Evolutionary conservation across 2,329 filamentous ascomycete genomes (phyloP).

Genomic region (Fusarium albosuccineum): DNA sequence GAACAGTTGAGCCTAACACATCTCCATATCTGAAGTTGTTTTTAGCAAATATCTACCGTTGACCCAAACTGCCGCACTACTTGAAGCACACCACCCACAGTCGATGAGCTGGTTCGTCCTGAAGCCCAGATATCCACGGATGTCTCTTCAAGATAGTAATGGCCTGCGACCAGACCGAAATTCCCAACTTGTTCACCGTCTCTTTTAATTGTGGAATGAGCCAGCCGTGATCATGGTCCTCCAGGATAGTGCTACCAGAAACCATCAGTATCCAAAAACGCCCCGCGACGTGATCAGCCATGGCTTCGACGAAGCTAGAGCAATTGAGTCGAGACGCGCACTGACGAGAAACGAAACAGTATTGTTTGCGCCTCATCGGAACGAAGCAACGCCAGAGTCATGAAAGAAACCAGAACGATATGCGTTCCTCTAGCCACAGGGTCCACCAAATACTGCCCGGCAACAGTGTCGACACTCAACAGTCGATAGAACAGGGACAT

Average conservation of each 20-base stretch:
- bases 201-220: conserved; percentile 2
- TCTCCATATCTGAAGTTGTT: not conserved
- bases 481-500: conserved; percentile 8
- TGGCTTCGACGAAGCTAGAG: not conserved
- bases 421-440: not conserved
- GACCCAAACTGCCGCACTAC: not conserved
- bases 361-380: conserved; percentile 5
- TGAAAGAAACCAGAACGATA: conserved; percentile 1
- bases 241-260: not conserved
- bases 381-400: conserved; percentile 4
- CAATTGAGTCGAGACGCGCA: conserved; percentile 6
- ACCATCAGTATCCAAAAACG: conserved; percentile 5
- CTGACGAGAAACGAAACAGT: not conserved
- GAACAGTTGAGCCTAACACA: not conserved
- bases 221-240: conserved; percentile 3
- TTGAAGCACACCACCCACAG: not conserved
- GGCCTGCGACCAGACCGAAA: conserved; percentile 8
- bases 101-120: not conserved
- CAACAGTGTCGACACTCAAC: conserved; percentile 1
- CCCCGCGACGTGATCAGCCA: not conserved
- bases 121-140: conserved; percentile 3
- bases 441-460: not conserved
- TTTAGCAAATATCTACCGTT: not conserved
- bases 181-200: not conserved
- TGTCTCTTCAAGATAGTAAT: not conserved